These are phyloP conservation scores for Amanita inopinata DNA, from an alignment of 768 basidiomycete genomes.

Conservation along the genomic window DNA sequence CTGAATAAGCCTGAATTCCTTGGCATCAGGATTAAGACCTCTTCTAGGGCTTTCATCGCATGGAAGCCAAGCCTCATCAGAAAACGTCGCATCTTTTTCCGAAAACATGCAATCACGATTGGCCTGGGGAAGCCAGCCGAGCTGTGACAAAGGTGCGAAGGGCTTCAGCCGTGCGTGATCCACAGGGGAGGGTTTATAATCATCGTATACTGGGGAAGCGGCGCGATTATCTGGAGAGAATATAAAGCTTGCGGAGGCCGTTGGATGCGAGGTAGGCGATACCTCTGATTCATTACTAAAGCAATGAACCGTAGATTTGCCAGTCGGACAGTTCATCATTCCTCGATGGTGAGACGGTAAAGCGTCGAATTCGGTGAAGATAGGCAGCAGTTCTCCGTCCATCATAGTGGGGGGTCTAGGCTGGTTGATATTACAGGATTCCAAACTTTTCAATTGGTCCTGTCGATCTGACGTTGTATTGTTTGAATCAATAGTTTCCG, in stretches of 20 bases:
- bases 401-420: background rate
- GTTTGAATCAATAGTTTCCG: background rate
- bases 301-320: too few relatives aligned
- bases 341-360: too few relatives aligned
- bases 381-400: too few relatives aligned
- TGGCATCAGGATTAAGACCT: conserved; percentile 78
- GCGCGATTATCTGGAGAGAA: background rate
- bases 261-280: background rate
- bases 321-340: too few relatives aligned
- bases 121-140: background rate
- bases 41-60: conserved; percentile 40
- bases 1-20: conserved; percentile 58
- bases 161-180: background rate
- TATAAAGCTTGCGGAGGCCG: background rate
- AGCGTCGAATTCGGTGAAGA: too few relatives aligned
- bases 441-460: background rate
- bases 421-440: background rate
- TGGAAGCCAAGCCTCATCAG: conserved; percentile 18
- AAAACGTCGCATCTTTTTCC: conserved; percentile 20
- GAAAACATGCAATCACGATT: background rate
- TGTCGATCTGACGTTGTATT: background rate
- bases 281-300: background rate
- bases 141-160: background rate
- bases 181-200: background rate
- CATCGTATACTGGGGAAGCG: background rate